Conservation (phyloP, 345 rosid genomes). For the Leavenworthia alabamica region DNA sequence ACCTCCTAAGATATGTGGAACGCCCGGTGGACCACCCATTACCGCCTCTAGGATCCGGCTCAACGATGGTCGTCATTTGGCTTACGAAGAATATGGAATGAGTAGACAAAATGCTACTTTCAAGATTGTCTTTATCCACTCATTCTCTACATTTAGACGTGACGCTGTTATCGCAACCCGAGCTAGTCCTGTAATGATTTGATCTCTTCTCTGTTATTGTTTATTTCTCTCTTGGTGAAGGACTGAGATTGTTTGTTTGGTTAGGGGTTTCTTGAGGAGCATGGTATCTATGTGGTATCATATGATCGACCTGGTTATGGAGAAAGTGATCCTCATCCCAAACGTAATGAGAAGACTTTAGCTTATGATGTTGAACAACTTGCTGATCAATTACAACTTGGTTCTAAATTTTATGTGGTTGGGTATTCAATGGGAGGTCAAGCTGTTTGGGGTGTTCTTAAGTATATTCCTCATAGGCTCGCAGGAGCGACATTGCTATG, state of each 20-base stretch:
- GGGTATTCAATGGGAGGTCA: constrained; percentile 40
- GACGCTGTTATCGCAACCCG: constrained; percentile 32
- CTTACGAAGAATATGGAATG: constrained; percentile 52
- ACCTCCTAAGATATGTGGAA: constrained; percentile 39
- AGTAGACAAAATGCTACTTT: constrained; percentile 44
- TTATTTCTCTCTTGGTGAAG: background rate
- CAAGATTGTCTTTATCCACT: constrained; percentile 47
- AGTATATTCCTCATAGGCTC: constrained; percentile 64
- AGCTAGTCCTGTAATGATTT: constrained; percentile 32
- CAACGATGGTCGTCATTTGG: constrained; percentile 51
- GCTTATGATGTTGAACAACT: constrained; percentile 76
- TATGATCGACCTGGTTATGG: constrained; percentile 75
- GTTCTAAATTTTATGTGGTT: constrained; percentile 57
- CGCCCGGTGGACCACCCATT: constrained; percentile 43
- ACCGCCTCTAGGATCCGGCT: constrained; percentile 52
- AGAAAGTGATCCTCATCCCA: constrained; percentile 26
- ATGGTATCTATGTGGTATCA: constrained; percentile 52
- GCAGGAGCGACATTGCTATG: constrained; percentile 45
- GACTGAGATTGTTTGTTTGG: background rate
- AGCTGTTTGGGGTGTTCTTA: constrained; percentile 48
- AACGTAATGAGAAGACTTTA: constrained; percentile 50
- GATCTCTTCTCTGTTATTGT: background rate
- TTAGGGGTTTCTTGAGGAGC: constrained; percentile 71
- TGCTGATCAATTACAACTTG: constrained; percentile 76
- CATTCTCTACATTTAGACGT: constrained; percentile 41